Conservation (phyloP, 192 early-diverging fungal genomes). For the Podila epicladia region DNA sequence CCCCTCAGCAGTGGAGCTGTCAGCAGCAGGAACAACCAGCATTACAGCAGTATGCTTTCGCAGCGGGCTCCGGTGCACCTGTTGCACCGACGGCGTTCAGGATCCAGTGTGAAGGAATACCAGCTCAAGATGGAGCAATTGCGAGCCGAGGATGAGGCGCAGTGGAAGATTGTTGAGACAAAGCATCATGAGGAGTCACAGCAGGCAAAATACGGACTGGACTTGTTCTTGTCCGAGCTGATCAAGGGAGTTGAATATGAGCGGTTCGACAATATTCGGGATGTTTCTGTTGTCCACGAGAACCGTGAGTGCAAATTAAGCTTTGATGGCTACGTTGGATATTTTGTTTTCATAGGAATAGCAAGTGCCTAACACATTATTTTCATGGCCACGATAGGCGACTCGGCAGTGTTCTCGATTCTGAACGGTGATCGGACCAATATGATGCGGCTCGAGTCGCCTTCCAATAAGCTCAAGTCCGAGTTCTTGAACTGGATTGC, state of each 20-base stretch:
- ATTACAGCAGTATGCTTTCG: neutral
- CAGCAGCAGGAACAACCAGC: neutral
- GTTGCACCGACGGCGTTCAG: conserved; percentile 19
- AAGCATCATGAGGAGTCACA: conserved; percentile 26
- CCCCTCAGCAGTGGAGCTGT: neutral
- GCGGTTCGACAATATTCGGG: conserved; percentile 11
- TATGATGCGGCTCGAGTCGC: conserved; percentile 42
- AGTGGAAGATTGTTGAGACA: conserved; percentile 14
- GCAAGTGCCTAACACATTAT: neutral
- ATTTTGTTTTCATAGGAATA: neutral
- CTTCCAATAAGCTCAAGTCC: conserved; percentile 33
- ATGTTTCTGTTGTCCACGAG: conserved; percentile 20
- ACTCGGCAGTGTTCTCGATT: conserved; percentile 30
- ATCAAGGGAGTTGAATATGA: conserved; percentile 26
- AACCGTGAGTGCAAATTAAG: conserved; percentile 13
- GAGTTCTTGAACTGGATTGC: conserved; percentile 38
- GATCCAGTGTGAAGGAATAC: conserved; percentile 16
- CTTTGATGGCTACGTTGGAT: neutral
- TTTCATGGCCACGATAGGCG: neutral
- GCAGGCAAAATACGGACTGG: conserved; percentile 31
- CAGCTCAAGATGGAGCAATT: neutral
- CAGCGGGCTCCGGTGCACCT: neutral
- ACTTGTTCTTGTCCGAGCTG: conserved; percentile 22
- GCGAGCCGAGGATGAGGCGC: neutral
- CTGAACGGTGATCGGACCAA: conserved; percentile 31